phyloP scores from a whole-genome alignment of 352 stramenopile species.

The Phytophthora niederhauseri region DNA sequence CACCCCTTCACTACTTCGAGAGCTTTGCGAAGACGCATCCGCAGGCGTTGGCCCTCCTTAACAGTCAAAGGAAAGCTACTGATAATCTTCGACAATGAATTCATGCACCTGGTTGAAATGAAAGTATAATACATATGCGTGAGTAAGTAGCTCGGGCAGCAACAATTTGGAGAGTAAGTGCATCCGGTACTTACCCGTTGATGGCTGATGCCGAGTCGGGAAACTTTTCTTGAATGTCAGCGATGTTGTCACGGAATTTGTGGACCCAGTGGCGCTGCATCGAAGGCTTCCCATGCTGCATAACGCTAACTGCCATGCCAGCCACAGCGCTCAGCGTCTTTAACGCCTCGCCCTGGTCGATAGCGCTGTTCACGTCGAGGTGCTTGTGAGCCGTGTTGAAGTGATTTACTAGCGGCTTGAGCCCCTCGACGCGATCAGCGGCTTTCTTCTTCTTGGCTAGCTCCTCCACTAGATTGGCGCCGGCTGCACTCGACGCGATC shows the following conservation, averaged over 20 bases:
- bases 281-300: slow-evolving; percentile 11
- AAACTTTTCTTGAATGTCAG: slow-evolving; percentile 10
- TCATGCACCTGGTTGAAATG: neutral
- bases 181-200: slow-evolving; percentile 7
- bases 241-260: slow-evolving; percentile 15
- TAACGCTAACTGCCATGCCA: slow-evolving; percentile 10
- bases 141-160: neutral
- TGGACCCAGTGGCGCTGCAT: slow-evolving; percentile 18
- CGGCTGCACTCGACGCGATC: too few species aligned
- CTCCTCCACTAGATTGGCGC: slow-evolving; percentile 8
- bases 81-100: slow-evolving; percentile 13
- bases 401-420: slow-evolving; percentile 12
- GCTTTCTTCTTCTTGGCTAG: slow-evolving; percentile 15
- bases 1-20: slow-evolving; percentile 11
- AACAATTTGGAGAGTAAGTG: neutral
- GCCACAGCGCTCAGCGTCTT: slow-evolving; percentile 4
- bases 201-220: slow-evolving; percentile 10
- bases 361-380: neutral
- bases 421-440: slow-evolving; percentile 5
- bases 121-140: too few species aligned
- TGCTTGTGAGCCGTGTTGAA: slow-evolving; percentile 17
- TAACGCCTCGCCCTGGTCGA: slow-evolving; percentile 9
- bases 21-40: slow-evolving; percentile 8
- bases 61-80: slow-evolving; percentile 13
- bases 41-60: slow-evolving; percentile 7